These are phyloP conservation scores for Penicillium fimorum DNA, from an alignment of 495 filamentous ascomycete genomes.

Conservation along the genomic window DNA sequence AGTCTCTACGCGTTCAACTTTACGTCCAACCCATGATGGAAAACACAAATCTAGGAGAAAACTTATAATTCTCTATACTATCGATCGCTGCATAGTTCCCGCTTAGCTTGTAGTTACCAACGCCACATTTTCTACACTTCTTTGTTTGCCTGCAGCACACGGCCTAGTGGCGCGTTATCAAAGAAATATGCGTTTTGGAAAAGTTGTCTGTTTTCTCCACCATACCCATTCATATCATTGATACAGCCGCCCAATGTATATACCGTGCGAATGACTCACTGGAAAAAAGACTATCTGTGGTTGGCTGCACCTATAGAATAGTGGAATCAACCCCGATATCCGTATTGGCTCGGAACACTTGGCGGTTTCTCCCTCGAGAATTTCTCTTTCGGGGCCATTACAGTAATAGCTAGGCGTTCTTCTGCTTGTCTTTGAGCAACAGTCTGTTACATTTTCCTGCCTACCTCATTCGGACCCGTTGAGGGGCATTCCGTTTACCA, in stretches of 20 bases:
- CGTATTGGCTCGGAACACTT: constrained; percentile 1
- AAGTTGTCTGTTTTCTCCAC: neutral
- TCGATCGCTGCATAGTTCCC: neutral
- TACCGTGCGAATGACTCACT: neutral
- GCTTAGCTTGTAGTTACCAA: neutral
- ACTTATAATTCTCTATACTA: neutral
- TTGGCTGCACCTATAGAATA: constrained; percentile 1
- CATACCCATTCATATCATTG: neutral
- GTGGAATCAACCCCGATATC: neutral
- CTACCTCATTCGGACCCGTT: neutral
- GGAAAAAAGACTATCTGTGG: neutral
- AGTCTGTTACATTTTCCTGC: constrained; percentile 6
- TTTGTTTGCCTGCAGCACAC: constrained; percentile 10
- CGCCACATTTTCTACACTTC: neutral
- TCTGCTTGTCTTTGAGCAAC: neutral
- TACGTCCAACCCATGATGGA: neutral
- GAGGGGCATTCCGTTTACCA: neutral
- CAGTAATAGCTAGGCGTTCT: neutral
- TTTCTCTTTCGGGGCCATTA: neutral
- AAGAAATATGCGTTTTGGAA: neutral
- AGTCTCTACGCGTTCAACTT: neutral
- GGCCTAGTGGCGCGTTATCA: constrained; percentile 1
- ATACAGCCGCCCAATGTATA: neutral
- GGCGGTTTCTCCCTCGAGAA: neutral
- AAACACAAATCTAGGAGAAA: neutral